These are phyloP conservation scores for Tulasnella sp. DNA, from an alignment of 768 basidiomycete genomes.

Conservation along the genomic window DNA sequence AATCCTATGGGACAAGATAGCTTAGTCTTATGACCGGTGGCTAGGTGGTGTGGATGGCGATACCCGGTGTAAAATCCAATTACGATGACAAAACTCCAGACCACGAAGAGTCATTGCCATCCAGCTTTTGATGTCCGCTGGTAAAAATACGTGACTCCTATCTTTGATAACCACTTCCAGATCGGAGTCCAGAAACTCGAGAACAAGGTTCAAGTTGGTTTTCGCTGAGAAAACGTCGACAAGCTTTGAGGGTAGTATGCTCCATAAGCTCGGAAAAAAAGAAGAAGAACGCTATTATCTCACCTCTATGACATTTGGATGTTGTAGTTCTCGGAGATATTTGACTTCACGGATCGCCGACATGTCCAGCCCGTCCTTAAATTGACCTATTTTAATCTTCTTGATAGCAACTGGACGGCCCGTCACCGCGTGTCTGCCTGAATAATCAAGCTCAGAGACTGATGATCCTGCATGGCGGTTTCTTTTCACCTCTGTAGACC, in stretches of 20 bases:
- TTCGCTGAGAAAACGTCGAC: conserved; percentile 96
- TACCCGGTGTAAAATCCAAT: conserved; percentile 90
- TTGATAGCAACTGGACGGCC: conserved; percentile 92
- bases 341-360: conserved; percentile 98
- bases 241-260: conserved; percentile 49
- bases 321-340: conserved; percentile 87
- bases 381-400: conserved; percentile 94
- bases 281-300: not conserved
- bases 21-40: not conserved
- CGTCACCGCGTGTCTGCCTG: conserved; percentile 70
- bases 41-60: not conserved
- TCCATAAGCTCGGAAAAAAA: not conserved
- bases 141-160: conserved; percentile 82
- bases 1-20: conserved; percentile 54
- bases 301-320: conserved; percentile 94
- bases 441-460: not conserved
- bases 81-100: conserved; percentile 96
- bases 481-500: conserved; percentile 72
- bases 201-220: conserved; percentile 92
- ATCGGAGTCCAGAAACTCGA: conserved; percentile 95
- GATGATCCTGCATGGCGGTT: not conserved
- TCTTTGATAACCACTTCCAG: conserved; percentile 97
- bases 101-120: conserved; percentile 98
- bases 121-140: conserved; percentile 97
- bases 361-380: conserved; percentile 99